Base-by-base conservation (phyloP, 768 basidiomycete species). In the Kwoniella sp. region DNA sequence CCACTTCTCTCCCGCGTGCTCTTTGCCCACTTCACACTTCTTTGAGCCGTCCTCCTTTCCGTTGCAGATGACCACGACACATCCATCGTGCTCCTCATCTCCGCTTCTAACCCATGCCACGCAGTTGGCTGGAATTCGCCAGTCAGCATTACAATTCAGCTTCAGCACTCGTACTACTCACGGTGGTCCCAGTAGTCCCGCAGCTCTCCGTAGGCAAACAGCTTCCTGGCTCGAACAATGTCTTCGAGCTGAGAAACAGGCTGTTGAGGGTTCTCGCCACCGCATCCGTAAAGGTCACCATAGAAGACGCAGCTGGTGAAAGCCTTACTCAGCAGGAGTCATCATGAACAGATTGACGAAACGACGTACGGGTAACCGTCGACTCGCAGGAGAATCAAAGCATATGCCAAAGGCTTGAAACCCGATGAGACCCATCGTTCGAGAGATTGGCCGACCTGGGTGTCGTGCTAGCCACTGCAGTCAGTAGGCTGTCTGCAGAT, bases 1-100 rank as follows among this genome's bases (percentile, higher is more conserved):
- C 77, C 77, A 79, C 22, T 67, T 70, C 63, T 79, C 77, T 2
- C 79, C 79, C 4, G 74, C 74, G 53, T 77, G 77, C 32, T 76
- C 73, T 62, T 71, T 70, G 41, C 76, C 76, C 20, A 76, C 71
- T 51, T 78, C 76, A 69, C 75, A 73, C 36, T 73, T 60, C 67
- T 77, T 77, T 17, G 57, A 42, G 10, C 76, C 75, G n/a, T 75
- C 71, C 9, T 44, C 60, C 37, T 61, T 67, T 19, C 70, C 70
- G 38, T 72, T 72, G 36, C 68, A 69, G 22, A 74, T 62, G 40
- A 74, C 60, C 1, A 60, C 59, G 32, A 77, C 77, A 40, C 70
- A 76, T 0, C 73, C 73, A 42, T 77, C 74, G 53, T 74, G 73
- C 26, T 75, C 66, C 38, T 70, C 73, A 47, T 74, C 71, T 15